Evolutionary conservation across 352 stramenopile species (phyloP).

Genomic region (Globisporangium ultimum): DNA sequence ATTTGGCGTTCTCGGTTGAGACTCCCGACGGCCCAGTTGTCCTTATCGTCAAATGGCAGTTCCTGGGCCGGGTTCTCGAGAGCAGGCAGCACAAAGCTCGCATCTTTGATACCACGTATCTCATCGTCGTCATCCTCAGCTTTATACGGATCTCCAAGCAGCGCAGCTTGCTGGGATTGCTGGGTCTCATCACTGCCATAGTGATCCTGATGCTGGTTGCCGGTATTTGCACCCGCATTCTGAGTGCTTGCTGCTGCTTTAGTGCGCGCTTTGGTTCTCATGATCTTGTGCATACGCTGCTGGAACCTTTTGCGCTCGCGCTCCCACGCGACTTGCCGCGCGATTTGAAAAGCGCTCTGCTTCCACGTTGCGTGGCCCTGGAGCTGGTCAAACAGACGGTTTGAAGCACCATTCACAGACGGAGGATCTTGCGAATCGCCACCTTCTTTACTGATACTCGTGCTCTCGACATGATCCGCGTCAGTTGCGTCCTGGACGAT

Average conservation of each 20-base stretch:
- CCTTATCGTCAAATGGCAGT: constrained; percentile 68
- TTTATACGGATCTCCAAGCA: constrained; percentile 16
- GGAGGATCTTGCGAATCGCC: not conserved
- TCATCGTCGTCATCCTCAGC: constrained; percentile 4
- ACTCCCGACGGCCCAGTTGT: constrained; percentile 77
- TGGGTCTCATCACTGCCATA: not conserved
- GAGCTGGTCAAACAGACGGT: constrained; percentile 65
- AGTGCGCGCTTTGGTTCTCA: constrained; percentile 37
- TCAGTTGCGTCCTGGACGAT: not conserved
- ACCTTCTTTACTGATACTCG: not conserved
- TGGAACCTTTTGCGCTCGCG: constrained; percentile 67
- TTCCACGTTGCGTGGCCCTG: constrained; percentile 69
- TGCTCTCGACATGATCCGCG: not conserved
- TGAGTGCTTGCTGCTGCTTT: not conserved
- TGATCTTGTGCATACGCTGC: constrained; percentile 64
- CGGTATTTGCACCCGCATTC: not conserved
- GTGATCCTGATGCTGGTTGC: not conserved
- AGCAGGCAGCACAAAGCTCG: constrained; percentile 25
- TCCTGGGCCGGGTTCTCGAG: constrained; percentile 41
- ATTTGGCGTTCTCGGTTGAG: constrained; percentile 74
- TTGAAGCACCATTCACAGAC: constrained; percentile 14
- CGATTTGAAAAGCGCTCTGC: constrained; percentile 67
- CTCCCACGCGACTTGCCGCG: constrained; percentile 60
- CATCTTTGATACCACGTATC: not conserved
- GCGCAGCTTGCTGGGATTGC: not conserved